Base-by-base conservation (phyloP, 345 rosid species). In the Abelmoschus esculentus region DNA sequence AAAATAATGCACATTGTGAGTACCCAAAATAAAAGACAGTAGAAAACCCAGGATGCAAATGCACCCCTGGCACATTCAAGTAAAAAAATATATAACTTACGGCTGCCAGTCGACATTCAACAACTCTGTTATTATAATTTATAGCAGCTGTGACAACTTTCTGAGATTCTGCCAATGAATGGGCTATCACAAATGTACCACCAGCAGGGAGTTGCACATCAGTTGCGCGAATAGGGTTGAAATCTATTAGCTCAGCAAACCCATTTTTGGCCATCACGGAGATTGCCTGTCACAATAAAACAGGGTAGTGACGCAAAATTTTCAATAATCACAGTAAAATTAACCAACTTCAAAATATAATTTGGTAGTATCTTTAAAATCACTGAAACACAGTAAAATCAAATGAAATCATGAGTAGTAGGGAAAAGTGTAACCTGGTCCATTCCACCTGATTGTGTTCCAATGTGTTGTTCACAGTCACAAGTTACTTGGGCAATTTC, bases 381-480 rank as follows among this genome's bases (percentile, higher is more conserved):
- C 3, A 31, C 32, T 31, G 32, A 2, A 31, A 31, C 32, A 2
- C 32, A 5, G 47, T 22, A 26, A 3, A 52, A 7, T 3, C 46
- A 7, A 63, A 60, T 8, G 6, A 70, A 66, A 55, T 9, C 17
- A 10, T 15, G 7, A 55, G 34, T 1, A 47, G 59, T 4, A 34
- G 61, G 60, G 73, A 53, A 19, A 65, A 11, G 28, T 26, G 42
- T 62, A 22, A 95, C 98, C 97, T 96, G 99, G 78, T 92, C 99
- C 99, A 96, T 96, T 67, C 99, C 99, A 74, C 99, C 99, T 62
- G 99, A 92, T 59, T 89, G 99, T 5, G 98, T 92, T 79, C 99
- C 99, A 65, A 96, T 89, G 69, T 96, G 97, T 63, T 87, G 84
- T 81, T 92, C 99, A 71, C 99, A 92, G 12, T 87, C 96, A 68